phyloP scores from a whole-genome alignment of 805 yeast genomes.

The Candida loeiensis region DNA sequence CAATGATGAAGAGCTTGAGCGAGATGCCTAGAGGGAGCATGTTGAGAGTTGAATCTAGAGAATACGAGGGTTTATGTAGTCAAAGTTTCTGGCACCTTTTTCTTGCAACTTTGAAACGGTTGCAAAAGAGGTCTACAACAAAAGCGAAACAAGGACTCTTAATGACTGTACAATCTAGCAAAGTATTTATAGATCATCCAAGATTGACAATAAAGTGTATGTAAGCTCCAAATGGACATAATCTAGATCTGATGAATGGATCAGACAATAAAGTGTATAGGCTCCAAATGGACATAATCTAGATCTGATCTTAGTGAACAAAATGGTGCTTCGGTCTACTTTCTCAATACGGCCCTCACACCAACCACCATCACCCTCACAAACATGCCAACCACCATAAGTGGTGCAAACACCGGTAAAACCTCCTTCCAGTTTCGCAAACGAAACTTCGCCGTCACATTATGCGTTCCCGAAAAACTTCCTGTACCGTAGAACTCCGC shows the following conservation, averaged over 20 bases:
- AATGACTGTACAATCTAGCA: too few relatives aligned
- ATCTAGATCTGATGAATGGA: too few relatives aligned
- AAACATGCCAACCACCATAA: slow-evolving; percentile 1
- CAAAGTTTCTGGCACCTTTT: not conserved
- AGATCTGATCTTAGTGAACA: too few relatives aligned
- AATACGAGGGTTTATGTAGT: slow-evolving; percentile 6
- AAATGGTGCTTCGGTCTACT: too few relatives aligned
- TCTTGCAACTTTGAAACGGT: not conserved
- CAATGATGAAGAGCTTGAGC: slow-evolving; percentile 38
- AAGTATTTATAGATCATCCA: too few relatives aligned
- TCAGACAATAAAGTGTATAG: too few relatives aligned
- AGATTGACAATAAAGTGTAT: too few relatives aligned
- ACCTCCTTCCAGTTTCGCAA: slow-evolving; percentile 19
- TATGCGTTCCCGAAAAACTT: slow-evolving; percentile 33
- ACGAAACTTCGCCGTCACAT: slow-evolving; percentile 24
- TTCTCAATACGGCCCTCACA: not conserved
- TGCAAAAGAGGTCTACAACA: not conserved
- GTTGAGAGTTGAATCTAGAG: not conserved
- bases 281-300: too few relatives aligned
- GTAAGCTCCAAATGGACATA: too few relatives aligned
- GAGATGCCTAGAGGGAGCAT: not conserved
- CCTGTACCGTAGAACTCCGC: slow-evolving; percentile 58
- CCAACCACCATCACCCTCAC: not conserved
- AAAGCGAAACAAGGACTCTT: not conserved
- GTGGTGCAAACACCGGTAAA: slow-evolving; percentile 9